phyloP scores from a whole-genome alignment of 768 basidiomycete species.

The Scleroderma bovista region DNA sequence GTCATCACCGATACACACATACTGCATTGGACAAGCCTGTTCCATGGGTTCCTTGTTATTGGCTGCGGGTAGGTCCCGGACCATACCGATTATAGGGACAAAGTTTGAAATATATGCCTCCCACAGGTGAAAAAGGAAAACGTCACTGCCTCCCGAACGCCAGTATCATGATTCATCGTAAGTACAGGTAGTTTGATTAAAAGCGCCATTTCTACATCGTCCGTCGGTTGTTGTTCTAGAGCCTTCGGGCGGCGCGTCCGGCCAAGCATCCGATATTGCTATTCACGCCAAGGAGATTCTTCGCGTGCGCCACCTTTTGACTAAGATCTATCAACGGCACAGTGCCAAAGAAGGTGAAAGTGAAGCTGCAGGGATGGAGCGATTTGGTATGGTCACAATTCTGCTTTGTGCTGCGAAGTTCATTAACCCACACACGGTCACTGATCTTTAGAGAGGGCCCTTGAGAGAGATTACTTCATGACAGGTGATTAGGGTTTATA shows the following conservation, averaged over 20 bases:
- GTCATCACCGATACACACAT: constrained; percentile 92
- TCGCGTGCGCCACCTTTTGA: constrained; percentile 76
- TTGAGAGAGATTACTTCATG: constrained; percentile 97
- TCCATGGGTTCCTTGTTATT: constrained; percentile 95
- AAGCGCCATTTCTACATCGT: background rate
- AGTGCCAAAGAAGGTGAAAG: constrained; percentile 66
- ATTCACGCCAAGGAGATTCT: constrained; percentile 96
- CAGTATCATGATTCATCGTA: constrained; percentile 98
- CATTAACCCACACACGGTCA: constrained; percentile 5
- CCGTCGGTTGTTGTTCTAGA: constrained; percentile 42
- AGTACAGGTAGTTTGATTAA: constrained; percentile 17
- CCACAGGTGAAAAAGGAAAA: constrained; percentile 76
- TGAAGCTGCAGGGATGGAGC: constrained; percentile 54
- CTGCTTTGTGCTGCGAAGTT: constrained; percentile 17
- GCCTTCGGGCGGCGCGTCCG: constrained; percentile 93
- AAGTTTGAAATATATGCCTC: constrained; percentile 5
- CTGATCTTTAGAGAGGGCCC: constrained; percentile 60
- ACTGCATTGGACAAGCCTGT: constrained; percentile 91
- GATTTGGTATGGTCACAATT: constrained; percentile 60
- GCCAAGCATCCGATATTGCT: constrained; percentile 95
- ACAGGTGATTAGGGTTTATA: constrained; percentile 47
- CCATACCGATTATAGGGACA: constrained; percentile 5
- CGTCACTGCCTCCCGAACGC: constrained; percentile 90
- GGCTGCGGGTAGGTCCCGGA: constrained; percentile 54
- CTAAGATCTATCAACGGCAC: constrained; percentile 85